phyloP scores from a whole-genome alignment of 176 grass and related monocot genomes.

The Oryza glumipatula region DNA sequence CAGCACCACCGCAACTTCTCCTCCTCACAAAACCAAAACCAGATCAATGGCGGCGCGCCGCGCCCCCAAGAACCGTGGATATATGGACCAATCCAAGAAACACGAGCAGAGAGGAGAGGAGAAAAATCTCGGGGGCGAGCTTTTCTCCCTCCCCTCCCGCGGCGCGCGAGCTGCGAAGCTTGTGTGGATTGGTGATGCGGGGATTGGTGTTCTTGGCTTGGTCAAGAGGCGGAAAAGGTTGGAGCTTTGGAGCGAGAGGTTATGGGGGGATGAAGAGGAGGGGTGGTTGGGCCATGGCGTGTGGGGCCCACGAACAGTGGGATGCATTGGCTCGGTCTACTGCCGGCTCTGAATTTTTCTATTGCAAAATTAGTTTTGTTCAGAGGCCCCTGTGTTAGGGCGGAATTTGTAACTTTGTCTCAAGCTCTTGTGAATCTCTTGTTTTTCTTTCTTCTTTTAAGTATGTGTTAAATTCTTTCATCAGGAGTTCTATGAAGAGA shows the following conservation, averaged over 20 bases:
- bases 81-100: not conserved
- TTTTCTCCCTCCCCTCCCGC: not conserved
- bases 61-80: slow-evolving; percentile 4
- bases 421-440: not conserved
- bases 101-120: not conserved
- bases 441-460: not conserved
- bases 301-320: slow-evolving; percentile 43
- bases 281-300: slow-evolving; percentile 24
- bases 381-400: not conserved
- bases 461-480: not conserved
- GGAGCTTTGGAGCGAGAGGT: slow-evolving; percentile 27
- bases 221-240: slow-evolving; percentile 32
- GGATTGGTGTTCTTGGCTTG: slow-evolving; percentile 18
- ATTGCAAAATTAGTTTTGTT: not conserved
- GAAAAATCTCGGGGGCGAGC: slow-evolving; percentile 15
- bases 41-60: slow-evolving; percentile 1
- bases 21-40: not conserved
- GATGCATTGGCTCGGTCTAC: slow-evolving; percentile 34
- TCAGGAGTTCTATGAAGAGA: not conserved
- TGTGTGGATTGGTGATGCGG: not conserved
- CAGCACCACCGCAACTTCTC: slow-evolving; percentile 1
- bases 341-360: slow-evolving; percentile 44
- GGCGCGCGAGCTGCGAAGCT: not conserved
- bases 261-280: not conserved
- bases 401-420: not conserved